Base-by-base conservation (phyloP, 495 filamentous ascomycete species). In the Penicillium crystallinum region DNA sequence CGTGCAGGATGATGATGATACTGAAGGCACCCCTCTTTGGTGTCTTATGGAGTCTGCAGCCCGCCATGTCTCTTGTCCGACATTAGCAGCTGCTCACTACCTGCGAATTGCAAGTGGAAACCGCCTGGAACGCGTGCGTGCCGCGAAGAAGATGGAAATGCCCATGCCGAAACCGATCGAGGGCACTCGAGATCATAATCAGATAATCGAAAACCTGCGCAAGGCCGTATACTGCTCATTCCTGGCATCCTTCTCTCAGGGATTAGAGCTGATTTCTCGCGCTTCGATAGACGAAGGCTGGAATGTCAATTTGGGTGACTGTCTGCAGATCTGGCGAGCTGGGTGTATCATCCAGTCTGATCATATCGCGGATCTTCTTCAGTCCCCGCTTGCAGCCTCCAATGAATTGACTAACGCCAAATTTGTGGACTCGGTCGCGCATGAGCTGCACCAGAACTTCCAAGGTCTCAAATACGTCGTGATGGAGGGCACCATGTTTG, bases 281-380 rank as follows among this genome's bases (percentile, higher is more conserved):
- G 80, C 84, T 0, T 79, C 84, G 42, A 71, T 77, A 29, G 74
- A 81, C 25, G 76, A 88, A 56, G 71, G 74, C 23, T 90, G 86
- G 86, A 67, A 79, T 18, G 75, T 89, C 50, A 71, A 84, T 53
- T 74, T 83, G 25, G 67, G 68, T 3, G 73, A 76, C 5, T 78
- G 85, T 45, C 61, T 88, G 5, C 78, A 85, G 57, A 82, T 89
- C 56, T 90, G 86, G 87, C 79, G 82, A 2, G 79, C 74, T 2
- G 87, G 87, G 4, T 89, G 86, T 62, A 89, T 90, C 65, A 89
- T 90, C 60, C 77, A 83, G 59, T 76, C 83, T 2, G 86, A 88
- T 52, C 68, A 79, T 51, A 85, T 91, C 59, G 75, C 76, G 5
- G 79, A 84, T 47, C 60, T 87, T 30, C 73, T 87, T 30, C 70